Percentiles rank a stretch among this genome's conserved stretches.
Evolutionary conservation across 331 rosid genomes (phyloP).

Genomic region (Telfairia occidentalis): DNA sequence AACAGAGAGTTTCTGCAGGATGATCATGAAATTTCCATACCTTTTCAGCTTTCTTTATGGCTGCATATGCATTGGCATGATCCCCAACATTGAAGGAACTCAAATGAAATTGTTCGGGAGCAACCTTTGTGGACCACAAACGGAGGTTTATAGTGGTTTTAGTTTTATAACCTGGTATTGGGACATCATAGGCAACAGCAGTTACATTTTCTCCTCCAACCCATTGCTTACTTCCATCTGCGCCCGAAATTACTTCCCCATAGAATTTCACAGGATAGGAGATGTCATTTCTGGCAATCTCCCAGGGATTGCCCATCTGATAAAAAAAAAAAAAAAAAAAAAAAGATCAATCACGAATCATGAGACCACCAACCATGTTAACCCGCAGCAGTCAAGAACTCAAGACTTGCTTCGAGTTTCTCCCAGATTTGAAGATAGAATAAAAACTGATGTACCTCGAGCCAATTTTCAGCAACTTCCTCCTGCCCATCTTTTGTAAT

Average conservation of each 20-base stretch:
- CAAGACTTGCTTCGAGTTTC: background rate
- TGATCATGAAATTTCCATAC: slow-evolving; percentile 26
- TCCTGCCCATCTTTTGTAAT: slow-evolving; percentile 90
- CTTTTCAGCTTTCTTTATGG: slow-evolving; percentile 80
- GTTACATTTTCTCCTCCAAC: slow-evolving; percentile 76
- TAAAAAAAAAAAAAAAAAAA: slow-evolving; percentile 21
- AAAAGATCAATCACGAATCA: background rate
- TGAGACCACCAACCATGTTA: background rate
- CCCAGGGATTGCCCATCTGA: slow-evolving; percentile 98
- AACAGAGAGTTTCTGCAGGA: background rate
- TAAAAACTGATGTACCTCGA: slow-evolving; percentile 42
- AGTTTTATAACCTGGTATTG: slow-evolving; percentile 91
- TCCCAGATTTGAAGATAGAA: background rate
- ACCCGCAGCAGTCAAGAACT: background rate
- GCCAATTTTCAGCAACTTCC: slow-evolving; percentile 97
- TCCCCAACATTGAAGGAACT: slow-evolving; percentile 60
- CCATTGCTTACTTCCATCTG: slow-evolving; percentile 77
- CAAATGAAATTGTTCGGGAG: slow-evolving; percentile 63
- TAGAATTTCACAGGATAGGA: slow-evolving; percentile 64
- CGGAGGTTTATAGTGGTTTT: slow-evolving; percentile 78
- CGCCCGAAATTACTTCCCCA: slow-evolving; percentile 58
- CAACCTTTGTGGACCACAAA: slow-evolving; percentile 87
- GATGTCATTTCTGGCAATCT: slow-evolving; percentile 73
- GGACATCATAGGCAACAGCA: slow-evolving; percentile 89
- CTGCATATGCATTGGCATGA: slow-evolving; percentile 60